Base-by-base conservation (phyloP, 2,329 filamentous ascomycete genomes). In the Arthroderma sp. region DNA sequence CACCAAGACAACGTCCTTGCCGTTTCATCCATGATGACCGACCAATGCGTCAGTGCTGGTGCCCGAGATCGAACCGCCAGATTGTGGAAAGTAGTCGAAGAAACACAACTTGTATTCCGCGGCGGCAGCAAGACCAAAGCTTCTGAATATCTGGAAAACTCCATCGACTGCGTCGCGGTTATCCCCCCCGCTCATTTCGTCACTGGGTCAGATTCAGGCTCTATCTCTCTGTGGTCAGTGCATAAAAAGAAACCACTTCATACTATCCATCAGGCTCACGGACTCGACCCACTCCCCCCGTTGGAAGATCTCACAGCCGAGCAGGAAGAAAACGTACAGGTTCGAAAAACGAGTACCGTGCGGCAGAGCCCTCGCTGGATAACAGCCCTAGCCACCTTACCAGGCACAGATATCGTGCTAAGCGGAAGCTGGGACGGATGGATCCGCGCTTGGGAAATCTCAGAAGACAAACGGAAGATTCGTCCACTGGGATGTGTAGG, bases 361-460 rank as follows among this genome's bases (percentile, higher is more conserved):
- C 82, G 39, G 71, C 82, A 37, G 67, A 81, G 52, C 48, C 85
- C 91, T 3, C 75, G 89, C 58, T 93, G 84, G 74, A 91, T 98
- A 61, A 98, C 91, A 1, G 88, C 89, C 4, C 70, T 98, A 37
- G 73, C 80, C 40, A 83, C 86, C 0, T 74, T 98, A 40, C 89
- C 91, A 0, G 95, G 88, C 62, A 89, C 86, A 4, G 87, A 98
- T 57, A 70, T 94, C 42, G 78, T 98, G 46, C 71, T 98, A 42
- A 93, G 81, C 52, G 91, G 89, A 30, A 94, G 86, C 64, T 98
- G 89, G 88, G 91, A 94, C 59, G 91, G 91, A 2, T 80, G 77
- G 62, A 73, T 98, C 47, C 74, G 89, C 41, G 82, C 82, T 4
- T 98, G 91, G 91, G 79, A 75, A 49, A 72, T 98, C 15, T 83